A percentile compares a stretch with the other conserved stretches of the same genome.
Conservation (phyloP, 106 monocot species). For the Amphibolis antarctica region DNA sequence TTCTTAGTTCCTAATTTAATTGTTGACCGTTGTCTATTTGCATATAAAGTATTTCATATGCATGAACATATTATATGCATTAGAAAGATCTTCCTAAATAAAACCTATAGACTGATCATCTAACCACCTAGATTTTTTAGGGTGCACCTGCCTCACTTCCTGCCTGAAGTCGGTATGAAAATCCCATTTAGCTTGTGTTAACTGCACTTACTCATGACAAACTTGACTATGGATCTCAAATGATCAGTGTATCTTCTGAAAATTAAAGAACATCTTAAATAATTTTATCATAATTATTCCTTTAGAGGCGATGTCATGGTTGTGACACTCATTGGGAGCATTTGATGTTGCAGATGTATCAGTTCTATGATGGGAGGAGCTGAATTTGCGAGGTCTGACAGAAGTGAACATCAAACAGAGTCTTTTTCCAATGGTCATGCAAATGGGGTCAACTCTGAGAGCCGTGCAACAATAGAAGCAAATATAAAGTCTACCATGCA, state of each 20-base stretch:
- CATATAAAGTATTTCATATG: too few species aligned
- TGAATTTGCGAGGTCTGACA: slow-evolving; percentile 57
- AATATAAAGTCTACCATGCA: slow-evolving; percentile 90
- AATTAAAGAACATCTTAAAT: neutral
- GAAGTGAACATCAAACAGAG: slow-evolving; percentile 38
- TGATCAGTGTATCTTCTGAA: neutral
- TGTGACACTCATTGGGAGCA: neutral
- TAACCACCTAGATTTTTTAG: neutral
- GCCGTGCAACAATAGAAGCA: slow-evolving; percentile 44
- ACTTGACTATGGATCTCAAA: neutral
- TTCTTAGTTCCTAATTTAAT: too few species aligned
- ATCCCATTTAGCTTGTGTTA: too few species aligned
- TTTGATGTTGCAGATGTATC: slow-evolving; percentile 51
- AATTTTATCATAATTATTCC: neutral
- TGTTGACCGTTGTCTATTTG: too few species aligned
- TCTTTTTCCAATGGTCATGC: slow-evolving; percentile 53
- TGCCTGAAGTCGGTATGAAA: neutral
- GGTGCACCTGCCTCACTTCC: neutral
- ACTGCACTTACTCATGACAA: neutral
- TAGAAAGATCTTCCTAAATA: too few species aligned
- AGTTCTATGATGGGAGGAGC: slow-evolving; percentile 66
- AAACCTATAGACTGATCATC: neutral
- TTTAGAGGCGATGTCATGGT: neutral
- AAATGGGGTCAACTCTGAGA: slow-evolving; percentile 41
- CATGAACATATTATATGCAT: too few species aligned